These are phyloP conservation scores for Jacaranda copaia DNA, from an alignment of 257 asterid species.

Conservation along the genomic window DNA sequence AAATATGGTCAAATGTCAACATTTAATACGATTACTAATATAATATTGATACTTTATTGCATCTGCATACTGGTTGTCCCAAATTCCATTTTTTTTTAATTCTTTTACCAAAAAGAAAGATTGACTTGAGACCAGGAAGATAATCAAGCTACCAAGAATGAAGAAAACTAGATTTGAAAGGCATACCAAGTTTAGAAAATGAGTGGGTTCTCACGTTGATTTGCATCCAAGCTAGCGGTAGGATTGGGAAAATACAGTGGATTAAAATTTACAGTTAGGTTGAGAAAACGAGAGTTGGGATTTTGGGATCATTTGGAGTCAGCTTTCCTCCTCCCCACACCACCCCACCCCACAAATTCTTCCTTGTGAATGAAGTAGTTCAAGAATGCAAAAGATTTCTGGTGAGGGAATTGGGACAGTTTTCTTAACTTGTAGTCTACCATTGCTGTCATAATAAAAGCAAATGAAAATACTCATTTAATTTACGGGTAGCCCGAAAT, in stretches of 20 bases:
- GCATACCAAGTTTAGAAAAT: slow-evolving; percentile 20
- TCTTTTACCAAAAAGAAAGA: slow-evolving; percentile 25
- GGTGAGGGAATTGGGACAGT: slow-evolving; percentile 51
- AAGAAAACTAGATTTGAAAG: slow-evolving; percentile 34
- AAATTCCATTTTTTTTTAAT: too few relatives aligned
- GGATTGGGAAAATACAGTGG: slow-evolving; percentile 42
- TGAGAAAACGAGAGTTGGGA: slow-evolving; percentile 49
- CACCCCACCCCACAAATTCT: slow-evolving; percentile 16
- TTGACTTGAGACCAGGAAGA: slow-evolving; percentile 18
- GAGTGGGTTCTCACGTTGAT: slow-evolving; percentile 49
- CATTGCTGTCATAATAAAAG: slow-evolving; percentile 45
- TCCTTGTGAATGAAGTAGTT: slow-evolving; percentile 59
- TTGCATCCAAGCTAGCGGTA: slow-evolving; percentile 54
- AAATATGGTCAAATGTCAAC: too few relatives aligned
- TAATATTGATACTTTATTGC: not conserved
- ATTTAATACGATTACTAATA: not conserved
- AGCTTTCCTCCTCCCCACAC: not conserved
- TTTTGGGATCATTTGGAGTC: slow-evolving; percentile 45
- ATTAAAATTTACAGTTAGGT: slow-evolving; percentile 46
- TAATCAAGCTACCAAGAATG: slow-evolving; percentile 33
- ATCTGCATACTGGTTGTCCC: too few relatives aligned
- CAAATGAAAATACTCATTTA: slow-evolving; percentile 33
- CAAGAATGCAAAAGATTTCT: slow-evolving; percentile 26
- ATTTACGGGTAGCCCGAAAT: slow-evolving; percentile 19
- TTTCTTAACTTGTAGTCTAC: slow-evolving; percentile 73